Base-by-base conservation (phyloP, 495 filamentous ascomycete genomes). In the Penicillium lagena region DNA sequence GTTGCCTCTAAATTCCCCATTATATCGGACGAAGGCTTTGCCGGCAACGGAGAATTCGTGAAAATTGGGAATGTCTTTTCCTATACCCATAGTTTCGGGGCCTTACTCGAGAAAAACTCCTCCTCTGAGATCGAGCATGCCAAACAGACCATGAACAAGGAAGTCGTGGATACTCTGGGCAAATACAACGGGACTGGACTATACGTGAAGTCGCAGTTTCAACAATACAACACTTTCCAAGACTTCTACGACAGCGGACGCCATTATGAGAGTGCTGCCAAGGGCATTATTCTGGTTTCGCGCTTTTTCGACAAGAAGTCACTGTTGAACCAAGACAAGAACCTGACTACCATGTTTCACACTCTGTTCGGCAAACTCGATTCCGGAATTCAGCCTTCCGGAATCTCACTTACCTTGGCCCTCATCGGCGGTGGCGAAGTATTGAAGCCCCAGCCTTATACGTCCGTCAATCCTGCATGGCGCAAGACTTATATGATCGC, bases 391-490 rank as follows among this genome's bases (percentile, higher is more conserved):
- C 37, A 28, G 53, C 54, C 35, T 15, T 35, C 17, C n/a, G n/a
- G n/a, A n/a, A n/a, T n/a, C n/a, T n/a, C n/a, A n/a, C n/a, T n/a
- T n/a, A n/a, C n/a, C n/a, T 47, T 68, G 29, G 41, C 41, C 29
- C 47, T 70, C 27, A 59, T 71, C n/a, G 55, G 55, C 17, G 68
- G 67, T n/a, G 60, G 70, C 10, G 51, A 60, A 29, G 56, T 63
- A 8, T 51, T 61, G 29, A 27, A 46, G 27, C 56, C 64, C 37
- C 12, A 27, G 8, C 46, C 46, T 12, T 35, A 14, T 6, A 48
- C 49, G 10, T 54, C 51, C 39, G 56, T 74, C 28, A 62, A 62
- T 42, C 63, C 67, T 1, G 66, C 64, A 17, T 73, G 70, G 70
- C 58, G 67, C 14, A 55, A 46, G 30, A 48, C 54, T 9, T 63